Evolutionary conservation across 257 asterid species (phyloP).

Genomic region (Nemophila menziesii): DNA sequence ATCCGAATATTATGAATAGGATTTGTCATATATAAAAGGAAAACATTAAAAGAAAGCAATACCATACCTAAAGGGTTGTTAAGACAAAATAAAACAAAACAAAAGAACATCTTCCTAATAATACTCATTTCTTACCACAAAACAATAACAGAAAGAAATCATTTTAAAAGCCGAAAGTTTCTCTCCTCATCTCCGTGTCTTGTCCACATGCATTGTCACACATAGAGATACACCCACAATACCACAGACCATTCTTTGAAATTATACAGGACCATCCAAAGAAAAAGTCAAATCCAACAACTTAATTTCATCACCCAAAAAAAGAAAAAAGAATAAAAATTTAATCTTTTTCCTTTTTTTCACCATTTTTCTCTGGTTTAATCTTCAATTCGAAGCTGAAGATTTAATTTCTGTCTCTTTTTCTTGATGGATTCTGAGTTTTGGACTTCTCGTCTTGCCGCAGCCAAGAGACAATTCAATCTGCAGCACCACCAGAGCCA

Average conservation of each 20-base stretch:
- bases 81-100: no score
- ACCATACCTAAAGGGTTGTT: no score
- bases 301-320: slow-evolving; percentile 1
- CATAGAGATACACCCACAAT: neutral
- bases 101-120: no score
- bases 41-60: no score
- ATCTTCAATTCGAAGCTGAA: slow-evolving; percentile 11
- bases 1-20: no score
- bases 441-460: slow-evolving; percentile 65
- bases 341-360: neutral
- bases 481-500: slow-evolving; percentile 39
- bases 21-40: no score
- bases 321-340: slow-evolving; percentile 1
- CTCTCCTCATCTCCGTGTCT: slow-evolving; percentile 15
- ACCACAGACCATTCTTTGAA: neutral
- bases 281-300: slow-evolving; percentile 13
- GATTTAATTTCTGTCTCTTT: slow-evolving; percentile 5
- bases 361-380: neutral
- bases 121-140: neutral
- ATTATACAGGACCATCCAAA: slow-evolving; percentile 1
- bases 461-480: slow-evolving; percentile 67
- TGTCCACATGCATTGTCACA: neutral
- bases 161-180: slow-evolving; percentile 15
- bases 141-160: neutral
- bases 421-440: slow-evolving; percentile 67